These are phyloP conservation scores for Vigna nakashimae DNA, from an alignment of 306 rosid genomes.

Conservation along the genomic window DNA sequence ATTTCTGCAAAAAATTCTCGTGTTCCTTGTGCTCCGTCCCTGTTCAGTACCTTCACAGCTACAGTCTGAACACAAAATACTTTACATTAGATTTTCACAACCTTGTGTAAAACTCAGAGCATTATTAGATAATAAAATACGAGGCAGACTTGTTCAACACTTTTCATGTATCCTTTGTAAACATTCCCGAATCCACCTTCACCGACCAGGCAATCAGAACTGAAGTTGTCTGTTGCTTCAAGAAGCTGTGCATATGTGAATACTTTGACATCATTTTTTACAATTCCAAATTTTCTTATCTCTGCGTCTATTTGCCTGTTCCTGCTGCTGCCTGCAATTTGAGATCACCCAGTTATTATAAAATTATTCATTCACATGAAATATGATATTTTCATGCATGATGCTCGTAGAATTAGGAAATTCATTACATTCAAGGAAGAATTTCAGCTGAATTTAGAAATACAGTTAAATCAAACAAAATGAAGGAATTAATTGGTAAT, in stretches of 20 bases:
- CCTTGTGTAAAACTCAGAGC: not conserved
- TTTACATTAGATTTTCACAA: constrained; percentile 24
- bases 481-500: not conserved
- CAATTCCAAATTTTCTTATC: constrained; percentile 59
- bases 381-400: constrained; percentile 1
- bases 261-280: constrained; percentile 43
- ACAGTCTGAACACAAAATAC: constrained; percentile 55
- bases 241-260: constrained; percentile 52
- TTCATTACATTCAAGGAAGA: not conserved
- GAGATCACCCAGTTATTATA: not conserved
- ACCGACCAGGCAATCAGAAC: constrained; percentile 47
- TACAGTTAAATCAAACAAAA: not conserved
- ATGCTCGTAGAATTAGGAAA: not conserved
- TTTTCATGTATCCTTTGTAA: constrained; percentile 63
- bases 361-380: constrained; percentile 26
- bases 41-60: constrained; percentile 69
- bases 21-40: constrained; percentile 70
- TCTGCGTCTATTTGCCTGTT: constrained; percentile 50
- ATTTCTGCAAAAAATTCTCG: constrained; percentile 78
- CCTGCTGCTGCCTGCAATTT: constrained; percentile 69
- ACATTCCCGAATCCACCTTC: constrained; percentile 80
- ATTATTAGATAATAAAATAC: not conserved
- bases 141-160: constrained; percentile 46
- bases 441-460: not conserved
- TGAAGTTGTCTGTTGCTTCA: constrained; percentile 60